Conservation (phyloP, 305 asterid species). For the Ruellia speciosa region DNA sequence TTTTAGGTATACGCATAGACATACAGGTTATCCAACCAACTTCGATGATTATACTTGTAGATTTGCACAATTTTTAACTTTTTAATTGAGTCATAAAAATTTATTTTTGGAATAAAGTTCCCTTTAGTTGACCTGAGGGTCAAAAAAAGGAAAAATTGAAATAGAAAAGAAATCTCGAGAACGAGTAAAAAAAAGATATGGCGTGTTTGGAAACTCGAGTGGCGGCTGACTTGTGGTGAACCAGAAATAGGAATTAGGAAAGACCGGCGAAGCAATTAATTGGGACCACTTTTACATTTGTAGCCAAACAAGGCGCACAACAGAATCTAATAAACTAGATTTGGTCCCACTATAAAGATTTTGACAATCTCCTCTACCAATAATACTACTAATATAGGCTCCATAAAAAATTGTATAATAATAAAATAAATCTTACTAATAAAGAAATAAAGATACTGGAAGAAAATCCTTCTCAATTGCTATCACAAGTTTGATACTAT, state of each 20-base stretch:
- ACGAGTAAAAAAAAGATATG: background rate
- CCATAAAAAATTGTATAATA: too few relatives aligned
- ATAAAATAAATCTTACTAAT: too few relatives aligned
- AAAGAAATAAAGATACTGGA: too few relatives aligned
- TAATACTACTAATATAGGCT: background rate
- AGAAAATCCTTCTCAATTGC: too few relatives aligned
- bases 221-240: background rate
- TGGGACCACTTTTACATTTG: background rate
- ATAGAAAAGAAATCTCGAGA: constrained; percentile 1
- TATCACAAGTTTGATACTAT: too few relatives aligned
- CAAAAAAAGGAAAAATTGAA: background rate
- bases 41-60: too few relatives aligned
- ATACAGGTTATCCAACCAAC: too few relatives aligned
- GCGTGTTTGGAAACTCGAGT: constrained; percentile 7
- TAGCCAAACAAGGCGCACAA: constrained; percentile 2
- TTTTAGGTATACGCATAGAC: too few relatives aligned
- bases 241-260: background rate
- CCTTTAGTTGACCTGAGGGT: constrained; percentile 12
- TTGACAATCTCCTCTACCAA: background rate
- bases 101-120: background rate
- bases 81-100: too few relatives aligned
- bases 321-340: background rate
- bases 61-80: too few relatives aligned
- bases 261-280: background rate
- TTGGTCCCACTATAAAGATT: background rate